phyloP scores from a whole-genome alignment of 805 yeast genomes.

The Trichomonascus vanleenenianus region DNA sequence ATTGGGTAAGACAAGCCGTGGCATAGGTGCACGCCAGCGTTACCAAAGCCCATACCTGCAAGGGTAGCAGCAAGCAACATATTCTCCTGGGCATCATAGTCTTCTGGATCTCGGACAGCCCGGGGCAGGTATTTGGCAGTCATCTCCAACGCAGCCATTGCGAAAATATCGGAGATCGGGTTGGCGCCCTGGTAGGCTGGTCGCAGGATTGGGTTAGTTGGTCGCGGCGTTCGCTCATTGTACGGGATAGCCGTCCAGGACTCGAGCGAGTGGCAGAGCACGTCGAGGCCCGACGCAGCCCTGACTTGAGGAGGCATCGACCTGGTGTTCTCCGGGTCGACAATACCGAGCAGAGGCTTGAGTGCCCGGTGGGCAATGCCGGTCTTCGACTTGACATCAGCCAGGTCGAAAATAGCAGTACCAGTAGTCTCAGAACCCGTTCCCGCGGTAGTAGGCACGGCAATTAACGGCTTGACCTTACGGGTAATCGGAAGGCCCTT shows the following conservation, averaged over 20 bases:
- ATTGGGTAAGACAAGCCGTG: constrained; percentile 36
- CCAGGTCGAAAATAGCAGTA: constrained; percentile 37
- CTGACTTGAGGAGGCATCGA: constrained; percentile 36
- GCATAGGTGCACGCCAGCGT: constrained; percentile 39
- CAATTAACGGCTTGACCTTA: constrained; percentile 33
- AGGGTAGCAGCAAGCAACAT: constrained; percentile 38
- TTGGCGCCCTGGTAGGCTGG: constrained; percentile 39
- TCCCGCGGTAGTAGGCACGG: constrained; percentile 41
- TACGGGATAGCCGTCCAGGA: constrained; percentile 40
- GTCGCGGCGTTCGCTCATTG: constrained; percentile 32
- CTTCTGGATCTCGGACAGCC: constrained; percentile 34
- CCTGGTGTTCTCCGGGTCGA: constrained; percentile 35
- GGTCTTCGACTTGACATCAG: constrained; percentile 33
- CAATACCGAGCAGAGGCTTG: constrained; percentile 37
- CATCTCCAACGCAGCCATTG: constrained; percentile 35
- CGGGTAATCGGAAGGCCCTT: constrained; percentile 30
- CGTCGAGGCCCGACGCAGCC: constrained; percentile 38
- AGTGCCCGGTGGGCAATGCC: constrained; percentile 38
- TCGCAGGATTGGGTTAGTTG: constrained; percentile 30
- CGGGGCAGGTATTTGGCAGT: constrained; percentile 35
- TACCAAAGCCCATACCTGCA: constrained; percentile 40
- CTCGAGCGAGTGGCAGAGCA: constrained; percentile 38
- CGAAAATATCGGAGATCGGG: constrained; percentile 39
- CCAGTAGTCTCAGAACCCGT: constrained; percentile 42
- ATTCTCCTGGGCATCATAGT: constrained; percentile 35